Base-by-base conservation (phyloP, 2,329 filamentous ascomycete species). In the Aspergillus tubingensis region DNA sequence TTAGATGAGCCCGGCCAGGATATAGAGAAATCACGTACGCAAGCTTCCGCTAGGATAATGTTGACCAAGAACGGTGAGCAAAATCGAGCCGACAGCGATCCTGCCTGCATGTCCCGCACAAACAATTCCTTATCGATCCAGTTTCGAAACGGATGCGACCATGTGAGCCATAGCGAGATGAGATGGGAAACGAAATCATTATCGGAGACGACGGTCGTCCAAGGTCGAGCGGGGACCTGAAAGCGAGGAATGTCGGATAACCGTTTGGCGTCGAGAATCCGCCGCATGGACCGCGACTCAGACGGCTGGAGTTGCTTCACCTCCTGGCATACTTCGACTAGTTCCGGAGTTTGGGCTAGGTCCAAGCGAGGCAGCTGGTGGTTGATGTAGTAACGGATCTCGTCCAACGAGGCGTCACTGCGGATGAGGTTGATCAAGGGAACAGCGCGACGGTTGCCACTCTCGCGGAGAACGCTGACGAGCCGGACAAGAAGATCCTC, bases 21-120 rank as follows among this genome's bases (percentile, higher is more conserved):
- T 8, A 11, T 30, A 13, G 17, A 27, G 15, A n/a, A 19, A 21
- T 8, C 10, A 69, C 72, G 55, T 67, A 74, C 71, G 58, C 67
- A 73, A n/a, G 69, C 72, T 23, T 70, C 64, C 8, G 73, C 67
- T 7, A 75, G 60, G 7, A 77, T 72, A 1, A 67, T 67, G 56
- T 76, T 75, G 3, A 77, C 74, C 21, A 77, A 57, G 8, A 77
- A 70, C 5, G 74, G 71, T 8, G 74, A 76, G 54, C 74, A 76
- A 54, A 68, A 75, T 6, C 62, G 59, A 1, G 68, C 66, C 5
- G 63, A 63, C 10, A 68, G 17, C 17, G 72, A 61, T 4, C 69
- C 69, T 15, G 69, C 63, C 58, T 62, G 64, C 75, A 78, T 77
- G 41, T 72, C 74, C 27, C 67, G 62, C 8, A 78, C 56, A 53